These are phyloP conservation scores for Rehmannia glutinosa DNA, from an alignment of 257 asterid genomes.

Conservation along the genomic window DNA sequence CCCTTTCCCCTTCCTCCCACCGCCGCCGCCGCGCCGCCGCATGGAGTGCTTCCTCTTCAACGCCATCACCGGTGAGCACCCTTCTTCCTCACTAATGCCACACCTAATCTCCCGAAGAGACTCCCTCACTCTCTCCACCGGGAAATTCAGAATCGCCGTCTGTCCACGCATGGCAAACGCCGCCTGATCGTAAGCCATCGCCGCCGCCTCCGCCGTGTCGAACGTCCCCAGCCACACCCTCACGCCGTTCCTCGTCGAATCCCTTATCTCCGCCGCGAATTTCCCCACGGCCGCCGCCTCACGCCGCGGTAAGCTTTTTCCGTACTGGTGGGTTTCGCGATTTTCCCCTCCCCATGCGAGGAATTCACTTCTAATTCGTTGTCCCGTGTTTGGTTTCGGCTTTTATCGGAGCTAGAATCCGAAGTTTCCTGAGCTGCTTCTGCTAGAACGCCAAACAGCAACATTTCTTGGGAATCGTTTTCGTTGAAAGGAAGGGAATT, in stretches of 20 bases:
- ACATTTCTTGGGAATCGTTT: constrained; percentile 41
- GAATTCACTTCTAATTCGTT: constrained; percentile 49
- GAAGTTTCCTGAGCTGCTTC: constrained; percentile 34
- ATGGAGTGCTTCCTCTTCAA: constrained; percentile 64
- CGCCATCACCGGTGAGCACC: constrained; percentile 70
- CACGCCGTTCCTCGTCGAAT: constrained; percentile 70
- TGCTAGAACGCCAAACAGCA: constrained; percentile 23
- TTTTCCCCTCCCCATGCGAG: not conserved
- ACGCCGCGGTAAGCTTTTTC: constrained; percentile 64
- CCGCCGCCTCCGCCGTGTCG: constrained; percentile 77
- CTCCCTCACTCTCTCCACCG: constrained; percentile 58
- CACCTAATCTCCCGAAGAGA: constrained; percentile 50
- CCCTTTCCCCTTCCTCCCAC: constrained; percentile 12
- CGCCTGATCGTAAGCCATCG: constrained; percentile 88
- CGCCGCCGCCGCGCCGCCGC: constrained; percentile 26
- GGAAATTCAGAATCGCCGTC: constrained; percentile 58
- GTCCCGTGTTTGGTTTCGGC: constrained; percentile 20
- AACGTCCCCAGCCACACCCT: constrained; percentile 87
- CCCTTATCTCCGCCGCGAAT: constrained; percentile 86
- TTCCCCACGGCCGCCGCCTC: constrained; percentile 82
- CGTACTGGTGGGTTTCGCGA: not conserved
- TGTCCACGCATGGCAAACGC: constrained; percentile 70
- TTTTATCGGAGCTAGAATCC: constrained; percentile 32
- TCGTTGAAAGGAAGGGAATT: constrained; percentile 40
- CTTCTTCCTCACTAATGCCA: constrained; percentile 23